These are phyloP conservation scores for Primulina huaijiensis DNA, from an alignment of 257 asterid genomes.

Conservation along the genomic window DNA sequence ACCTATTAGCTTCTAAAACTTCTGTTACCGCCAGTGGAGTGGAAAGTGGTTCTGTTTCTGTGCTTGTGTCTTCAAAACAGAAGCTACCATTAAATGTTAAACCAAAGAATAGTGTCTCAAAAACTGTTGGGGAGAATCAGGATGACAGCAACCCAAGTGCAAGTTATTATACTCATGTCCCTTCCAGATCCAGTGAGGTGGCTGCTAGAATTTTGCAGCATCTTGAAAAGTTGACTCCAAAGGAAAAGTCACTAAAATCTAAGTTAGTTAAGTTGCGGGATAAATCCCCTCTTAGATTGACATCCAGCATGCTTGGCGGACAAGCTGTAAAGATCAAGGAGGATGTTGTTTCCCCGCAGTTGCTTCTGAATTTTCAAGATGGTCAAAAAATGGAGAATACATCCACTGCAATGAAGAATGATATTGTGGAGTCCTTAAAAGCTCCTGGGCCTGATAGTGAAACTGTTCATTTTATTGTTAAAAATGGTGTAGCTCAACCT, in stretches of 20 bases:
- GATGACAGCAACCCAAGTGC: conserved; percentile 43
- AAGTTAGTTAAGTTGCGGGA: conserved; percentile 44
- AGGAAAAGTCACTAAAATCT: conserved; percentile 58
- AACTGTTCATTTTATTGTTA: conserved; percentile 22
- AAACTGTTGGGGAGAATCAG: conserved; percentile 39
- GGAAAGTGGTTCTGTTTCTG: conserved; percentile 41
- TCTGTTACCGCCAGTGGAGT: conserved; percentile 34
- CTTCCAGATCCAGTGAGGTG: conserved; percentile 63
- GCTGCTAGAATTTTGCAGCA: conserved; percentile 84
- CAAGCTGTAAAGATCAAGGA: conserved; percentile 60
- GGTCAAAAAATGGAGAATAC: conserved; percentile 38
- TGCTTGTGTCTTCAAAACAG: conserved; percentile 28
- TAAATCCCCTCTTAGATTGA: conserved; percentile 45
- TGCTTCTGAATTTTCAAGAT: conserved; percentile 35
- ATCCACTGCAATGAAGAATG: conserved; percentile 26
- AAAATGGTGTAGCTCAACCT: conserved; percentile 40
- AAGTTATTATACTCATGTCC: conserved; percentile 51
- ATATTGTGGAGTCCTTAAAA: conserved; percentile 29
- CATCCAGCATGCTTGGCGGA: conserved; percentile 52
- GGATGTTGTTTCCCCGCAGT: conserved; percentile 49
- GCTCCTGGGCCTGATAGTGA: conserved; percentile 14
- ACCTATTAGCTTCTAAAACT: conserved; percentile 15
- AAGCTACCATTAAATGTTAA: conserved; percentile 36
- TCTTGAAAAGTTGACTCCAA: conserved; percentile 70
- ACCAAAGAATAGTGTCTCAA: conserved; percentile 25